Evolutionary conservation across 208 protist genomes (phyloP).

Genomic region (Perkinsela sp.): DNA sequence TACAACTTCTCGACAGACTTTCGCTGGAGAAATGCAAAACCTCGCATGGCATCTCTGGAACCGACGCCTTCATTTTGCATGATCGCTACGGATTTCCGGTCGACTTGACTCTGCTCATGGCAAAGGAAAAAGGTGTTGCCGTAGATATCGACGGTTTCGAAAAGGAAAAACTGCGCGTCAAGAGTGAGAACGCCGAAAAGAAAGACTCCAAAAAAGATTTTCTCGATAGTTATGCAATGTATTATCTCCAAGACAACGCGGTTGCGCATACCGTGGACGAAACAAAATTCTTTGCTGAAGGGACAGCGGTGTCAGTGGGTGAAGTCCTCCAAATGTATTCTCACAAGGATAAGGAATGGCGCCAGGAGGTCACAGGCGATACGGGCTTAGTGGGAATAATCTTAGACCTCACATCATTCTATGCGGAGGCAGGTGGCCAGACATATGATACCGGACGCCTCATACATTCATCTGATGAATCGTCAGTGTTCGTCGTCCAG

Average conservation of each 20-base stretch:
- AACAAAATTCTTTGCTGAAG: constrained; percentile 72
- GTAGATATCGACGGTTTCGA: constrained; percentile 60
- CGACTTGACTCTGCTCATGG: constrained; percentile 87
- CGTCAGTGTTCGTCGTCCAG: constrained; percentile 50
- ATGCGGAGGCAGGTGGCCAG: constrained; percentile 87
- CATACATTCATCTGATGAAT: constrained; percentile 8
- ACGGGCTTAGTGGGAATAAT: constrained; percentile 59
- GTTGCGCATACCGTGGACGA: constrained; percentile 67
- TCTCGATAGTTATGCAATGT: constrained; percentile 40
- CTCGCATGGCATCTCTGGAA: constrained; percentile 31
- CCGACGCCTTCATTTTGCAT: constrained; percentile 70
- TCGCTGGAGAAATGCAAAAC: constrained; percentile 12
- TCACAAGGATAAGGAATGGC: constrained; percentile 23
- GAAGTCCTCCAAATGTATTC: constrained; percentile 32
- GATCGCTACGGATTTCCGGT: constrained; percentile 90
- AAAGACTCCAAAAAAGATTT: constrained; percentile 14
- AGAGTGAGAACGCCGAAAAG: neutral
- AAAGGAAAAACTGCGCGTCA: constrained; percentile 14
- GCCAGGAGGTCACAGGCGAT: constrained; percentile 18
- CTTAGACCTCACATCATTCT: constrained; percentile 83
- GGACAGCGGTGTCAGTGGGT: constrained; percentile 24
- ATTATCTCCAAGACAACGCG: constrained; percentile 29
- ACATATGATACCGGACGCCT: constrained; percentile 79
- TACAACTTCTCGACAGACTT: constrained; percentile 21
- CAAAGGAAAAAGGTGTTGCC: constrained; percentile 65